Conservation (phyloP, 73 alveolate species). For the Stentor roeselii region DNA sequence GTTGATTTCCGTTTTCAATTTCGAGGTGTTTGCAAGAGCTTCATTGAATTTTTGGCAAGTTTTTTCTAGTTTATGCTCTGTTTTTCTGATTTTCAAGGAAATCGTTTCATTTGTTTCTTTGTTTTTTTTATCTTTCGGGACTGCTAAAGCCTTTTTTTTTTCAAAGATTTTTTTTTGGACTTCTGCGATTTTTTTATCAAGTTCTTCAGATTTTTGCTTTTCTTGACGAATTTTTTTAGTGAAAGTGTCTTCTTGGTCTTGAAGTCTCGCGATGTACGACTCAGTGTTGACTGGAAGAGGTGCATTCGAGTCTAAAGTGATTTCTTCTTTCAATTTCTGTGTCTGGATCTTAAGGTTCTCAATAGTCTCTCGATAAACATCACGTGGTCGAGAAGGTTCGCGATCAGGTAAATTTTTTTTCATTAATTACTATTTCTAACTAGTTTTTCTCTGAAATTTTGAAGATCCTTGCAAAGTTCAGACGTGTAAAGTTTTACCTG, state of each 20-base stretch:
- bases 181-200: constrained; percentile 14
- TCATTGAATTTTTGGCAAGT: constrained; percentile 70
- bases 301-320: not conserved
- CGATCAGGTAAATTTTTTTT: no score
- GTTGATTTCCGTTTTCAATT: constrained; percentile 66
- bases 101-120: constrained; percentile 29
- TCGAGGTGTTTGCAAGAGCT: constrained; percentile 71
- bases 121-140: not conserved
- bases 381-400: no score
- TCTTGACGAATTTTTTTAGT: constrained; percentile 19
- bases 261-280: constrained; percentile 25
- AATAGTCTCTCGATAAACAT: constrained; percentile 6
- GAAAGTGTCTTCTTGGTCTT: constrained; percentile 26
- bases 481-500: not conserved
- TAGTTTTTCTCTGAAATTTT: not conserved
- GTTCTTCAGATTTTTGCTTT: not conserved
- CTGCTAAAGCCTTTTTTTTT: not conserved
- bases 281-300: constrained; percentile 6
- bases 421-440: no score
- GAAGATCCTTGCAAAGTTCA: not conserved
- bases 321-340: constrained; percentile 3
- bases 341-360: not conserved
- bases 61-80: constrained; percentile 66
- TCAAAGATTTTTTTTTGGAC: constrained; percentile 16
- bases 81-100: constrained; percentile 48